Conservation (phyloP, 176 grass and related monocot species). For the Cenchrus americanus region DNA sequence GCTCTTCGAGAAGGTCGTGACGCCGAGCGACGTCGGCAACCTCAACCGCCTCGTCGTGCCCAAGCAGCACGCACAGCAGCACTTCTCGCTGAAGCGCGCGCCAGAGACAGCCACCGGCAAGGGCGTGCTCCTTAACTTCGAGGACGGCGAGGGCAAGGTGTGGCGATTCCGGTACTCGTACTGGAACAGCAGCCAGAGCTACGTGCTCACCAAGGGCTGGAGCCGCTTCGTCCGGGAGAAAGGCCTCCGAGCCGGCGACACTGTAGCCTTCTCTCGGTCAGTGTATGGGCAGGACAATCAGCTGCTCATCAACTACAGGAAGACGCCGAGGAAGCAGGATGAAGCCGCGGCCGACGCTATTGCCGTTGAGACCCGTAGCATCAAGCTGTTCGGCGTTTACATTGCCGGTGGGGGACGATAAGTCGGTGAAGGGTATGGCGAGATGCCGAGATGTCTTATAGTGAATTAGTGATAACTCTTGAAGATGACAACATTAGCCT, state of each 20-base stretch:
- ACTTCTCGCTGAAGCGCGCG: constrained; percentile 67
- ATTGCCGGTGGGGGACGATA: constrained; percentile 45
- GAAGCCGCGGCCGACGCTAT: background rate
- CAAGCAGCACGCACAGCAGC: constrained; percentile 91
- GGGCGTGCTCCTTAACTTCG: constrained; percentile 88
- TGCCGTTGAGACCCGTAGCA: constrained; percentile 25
- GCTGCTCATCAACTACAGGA: constrained; percentile 55
- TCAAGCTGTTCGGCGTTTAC: constrained; percentile 64
- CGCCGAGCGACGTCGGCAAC: constrained; percentile 82
- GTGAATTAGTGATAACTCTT: background rate
- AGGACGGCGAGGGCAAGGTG: constrained; percentile 81
- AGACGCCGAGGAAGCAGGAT: background rate
- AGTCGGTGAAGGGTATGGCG: background rate
- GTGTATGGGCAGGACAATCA: constrained; percentile 47
- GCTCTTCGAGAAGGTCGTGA: constrained; percentile 77
- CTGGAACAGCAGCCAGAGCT: constrained; percentile 99
- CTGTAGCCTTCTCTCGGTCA: constrained; percentile 16
- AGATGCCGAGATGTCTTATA: background rate
- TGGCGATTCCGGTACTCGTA: constrained; percentile 91
- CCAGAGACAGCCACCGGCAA: constrained; percentile 24
- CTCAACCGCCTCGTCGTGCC: constrained; percentile 81
- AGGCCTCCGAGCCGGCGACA: constrained; percentile 72
- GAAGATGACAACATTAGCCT: constrained; percentile 13
- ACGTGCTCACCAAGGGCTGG: constrained; percentile 97
- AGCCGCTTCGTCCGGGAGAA: constrained; percentile 97